Evolutionary conservation across 306 rosid genomes (phyloP), one percentile per base, ranked within the genome.

Genomic region (Acacia confusa): DNA sequence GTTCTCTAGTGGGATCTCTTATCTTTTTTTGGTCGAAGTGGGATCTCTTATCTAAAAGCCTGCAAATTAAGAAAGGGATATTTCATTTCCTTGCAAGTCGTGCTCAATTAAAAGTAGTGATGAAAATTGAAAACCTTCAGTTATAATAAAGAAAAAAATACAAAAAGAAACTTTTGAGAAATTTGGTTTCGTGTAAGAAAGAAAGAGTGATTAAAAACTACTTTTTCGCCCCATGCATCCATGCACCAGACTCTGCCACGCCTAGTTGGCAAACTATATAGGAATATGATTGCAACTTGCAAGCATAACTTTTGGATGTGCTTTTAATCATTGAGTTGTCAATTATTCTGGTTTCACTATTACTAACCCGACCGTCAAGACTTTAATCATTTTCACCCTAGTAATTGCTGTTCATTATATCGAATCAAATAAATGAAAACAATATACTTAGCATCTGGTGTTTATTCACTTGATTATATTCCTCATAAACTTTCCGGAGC

Each of bases 211-310:
- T 9, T 25, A 6, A 57, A 63, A 77, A 36, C 36, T 30, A 71
- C 17, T 44, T n/a, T 71, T 50, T 41, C 9, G 71, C 65, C 4
- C 38, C 76, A 30, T 77, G 78, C 76, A 69, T 75, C 40, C 69
- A 5, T 30, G 40, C 20, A 43, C 38, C 32, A 53, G 79, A 78
- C 79, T 48, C 66, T 47, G 5, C 45, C 40, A 43, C 41, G 79
- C 84, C 61, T 79, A 79, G 68, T 70, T 75, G 82, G 76, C 80
- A 67, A 75, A 82, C 70, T 67, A 53, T 14, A 47, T 47, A 14
- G 9, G 80, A 47, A 66, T 55, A 45, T 81, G 70, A 73, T 66
- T 20, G 27, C 61, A 55, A 55, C 27, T 55, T 66, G 70, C 60
- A 78, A 75, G 76, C 79, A 57, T 78, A 67, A 81, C 78, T 43